Conservation (phyloP, 164 flowering plant genomes). For the Litsea cubeba region DNA sequence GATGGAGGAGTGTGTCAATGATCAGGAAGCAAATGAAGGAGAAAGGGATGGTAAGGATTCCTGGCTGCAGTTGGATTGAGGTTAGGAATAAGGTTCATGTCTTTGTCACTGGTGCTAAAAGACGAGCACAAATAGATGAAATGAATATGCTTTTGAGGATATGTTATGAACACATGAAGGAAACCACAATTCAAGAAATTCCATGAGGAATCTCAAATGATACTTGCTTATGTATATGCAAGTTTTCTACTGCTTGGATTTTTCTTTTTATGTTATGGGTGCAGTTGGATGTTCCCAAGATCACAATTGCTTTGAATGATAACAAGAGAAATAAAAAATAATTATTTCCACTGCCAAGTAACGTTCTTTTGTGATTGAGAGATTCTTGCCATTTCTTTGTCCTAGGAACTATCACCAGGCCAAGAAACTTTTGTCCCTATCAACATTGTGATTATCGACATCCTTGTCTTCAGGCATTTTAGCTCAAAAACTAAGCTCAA, state of each 20-base stretch:
- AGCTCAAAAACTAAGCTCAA: neutral
- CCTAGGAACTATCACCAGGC: neutral
- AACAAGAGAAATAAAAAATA: too few relatives aligned
- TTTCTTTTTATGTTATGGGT: neutral
- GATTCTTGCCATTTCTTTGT: neutral
- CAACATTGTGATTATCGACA: slow-evolving; percentile 3
- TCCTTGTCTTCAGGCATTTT: neutral
- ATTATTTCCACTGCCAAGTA: neutral
- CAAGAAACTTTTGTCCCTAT: neutral
- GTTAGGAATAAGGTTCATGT: slow-evolving; percentile 41
- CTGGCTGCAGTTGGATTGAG: slow-evolving; percentile 88
- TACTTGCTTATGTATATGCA: neutral
- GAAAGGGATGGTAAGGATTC: slow-evolving; percentile 47
- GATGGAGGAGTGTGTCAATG: slow-evolving; percentile 48
- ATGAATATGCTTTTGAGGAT: slow-evolving; percentile 32
- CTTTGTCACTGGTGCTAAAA: slow-evolving; percentile 49
- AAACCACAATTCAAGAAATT: slow-evolving; percentile 1
- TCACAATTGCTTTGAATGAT: too few relatives aligned
- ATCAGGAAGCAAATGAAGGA: slow-evolving; percentile 62
- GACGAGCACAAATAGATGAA: slow-evolving; percentile 34
- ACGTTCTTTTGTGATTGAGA: neutral
- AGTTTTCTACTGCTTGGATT: neutral
- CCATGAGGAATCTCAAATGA: neutral
- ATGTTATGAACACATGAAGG: slow-evolving; percentile 31
- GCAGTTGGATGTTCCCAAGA: too few relatives aligned